phyloP scores from a whole-genome alignment of 495 filamentous ascomycete genomes.

The Penicillium riverlandense region DNA sequence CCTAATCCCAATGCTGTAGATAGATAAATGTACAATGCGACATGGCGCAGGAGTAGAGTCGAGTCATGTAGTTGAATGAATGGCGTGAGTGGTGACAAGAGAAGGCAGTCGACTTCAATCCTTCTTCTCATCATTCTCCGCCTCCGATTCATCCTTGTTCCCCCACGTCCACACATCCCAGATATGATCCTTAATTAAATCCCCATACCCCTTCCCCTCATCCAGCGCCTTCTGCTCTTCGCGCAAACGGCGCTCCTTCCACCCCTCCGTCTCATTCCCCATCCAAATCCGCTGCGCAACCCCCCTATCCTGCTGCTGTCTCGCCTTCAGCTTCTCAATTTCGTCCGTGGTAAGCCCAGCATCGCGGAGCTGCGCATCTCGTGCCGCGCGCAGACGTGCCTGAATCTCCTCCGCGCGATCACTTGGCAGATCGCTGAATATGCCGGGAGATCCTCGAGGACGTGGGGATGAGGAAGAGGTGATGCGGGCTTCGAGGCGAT shows the following conservation, averaged over 20 bases:
- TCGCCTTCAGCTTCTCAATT: constrained; percentile 33
- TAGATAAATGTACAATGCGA: neutral
- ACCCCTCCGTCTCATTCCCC: constrained; percentile 55
- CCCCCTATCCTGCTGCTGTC: constrained; percentile 28
- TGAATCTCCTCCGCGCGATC: constrained; percentile 49
- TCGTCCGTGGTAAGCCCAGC: constrained; percentile 15
- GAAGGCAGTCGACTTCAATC: neutral
- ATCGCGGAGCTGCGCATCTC: constrained; percentile 21
- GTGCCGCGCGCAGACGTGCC: constrained; percentile 26
- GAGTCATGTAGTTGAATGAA: no score
- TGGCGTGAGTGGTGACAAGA: no score
- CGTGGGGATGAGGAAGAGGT: constrained; percentile 2
- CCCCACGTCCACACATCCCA: constrained; percentile 71
- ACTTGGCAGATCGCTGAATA: constrained; percentile 37
- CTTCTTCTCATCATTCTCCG: constrained; percentile 14
- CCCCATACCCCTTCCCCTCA: constrained; percentile 72
- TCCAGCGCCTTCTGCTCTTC: constrained; percentile 67
- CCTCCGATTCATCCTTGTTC: constrained; percentile 21
- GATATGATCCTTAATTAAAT: constrained; percentile 77
- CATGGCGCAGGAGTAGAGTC: no score
- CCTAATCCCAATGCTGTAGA: constrained; percentile 11
- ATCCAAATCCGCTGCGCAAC: constrained; percentile 55
- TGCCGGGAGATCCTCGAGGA: neutral
- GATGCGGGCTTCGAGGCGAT: constrained; percentile 34
- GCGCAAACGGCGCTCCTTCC: constrained; percentile 64